A percentile compares a stretch with the other conserved stretches of the same genome.
These are phyloP conservation scores for Wickerhamiella australiensis DNA, from an alignment of 805 yeast genomes.

Conservation along the genomic window DNA sequence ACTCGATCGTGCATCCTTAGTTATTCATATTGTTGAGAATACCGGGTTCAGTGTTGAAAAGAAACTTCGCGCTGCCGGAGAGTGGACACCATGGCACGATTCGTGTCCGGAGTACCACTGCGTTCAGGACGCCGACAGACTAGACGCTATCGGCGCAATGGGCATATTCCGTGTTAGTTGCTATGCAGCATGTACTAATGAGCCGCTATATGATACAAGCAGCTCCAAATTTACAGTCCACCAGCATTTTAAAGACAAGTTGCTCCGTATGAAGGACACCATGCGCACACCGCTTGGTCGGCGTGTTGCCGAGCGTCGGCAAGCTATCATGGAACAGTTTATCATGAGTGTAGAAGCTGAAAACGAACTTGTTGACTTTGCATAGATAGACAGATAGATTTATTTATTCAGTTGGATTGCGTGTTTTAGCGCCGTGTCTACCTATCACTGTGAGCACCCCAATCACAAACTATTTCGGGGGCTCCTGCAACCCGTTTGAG, in stretches of 20 bases:
- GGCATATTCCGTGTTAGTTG: constrained; percentile 30
- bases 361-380: constrained; percentile 10
- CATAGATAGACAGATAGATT: no score
- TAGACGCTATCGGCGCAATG: constrained; percentile 31
- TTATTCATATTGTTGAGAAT: constrained; percentile 22
- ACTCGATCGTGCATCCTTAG: constrained; percentile 14
- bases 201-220: constrained; percentile 22
- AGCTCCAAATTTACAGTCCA: constrained; percentile 19
- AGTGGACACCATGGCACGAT: constrained; percentile 27
- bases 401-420: no score
- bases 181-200: constrained; percentile 24
- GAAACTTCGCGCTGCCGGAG: constrained; percentile 19
- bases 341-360: constrained; percentile 17
- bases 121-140: constrained; percentile 33
- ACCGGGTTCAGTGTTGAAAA: constrained; percentile 24
- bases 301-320: constrained; percentile 20
- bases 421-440: no score
- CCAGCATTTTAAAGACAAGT: constrained; percentile 28
- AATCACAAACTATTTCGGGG: no score
- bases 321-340: constrained; percentile 20
- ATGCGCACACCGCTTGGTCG: constrained; percentile 24
- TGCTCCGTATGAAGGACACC: constrained; percentile 23
- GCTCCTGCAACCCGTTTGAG: no score
- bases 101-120: constrained; percentile 26
- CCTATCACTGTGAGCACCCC: no score